Conservation (phyloP, 331 rosid genomes). For the Acacia concinna region DNA sequence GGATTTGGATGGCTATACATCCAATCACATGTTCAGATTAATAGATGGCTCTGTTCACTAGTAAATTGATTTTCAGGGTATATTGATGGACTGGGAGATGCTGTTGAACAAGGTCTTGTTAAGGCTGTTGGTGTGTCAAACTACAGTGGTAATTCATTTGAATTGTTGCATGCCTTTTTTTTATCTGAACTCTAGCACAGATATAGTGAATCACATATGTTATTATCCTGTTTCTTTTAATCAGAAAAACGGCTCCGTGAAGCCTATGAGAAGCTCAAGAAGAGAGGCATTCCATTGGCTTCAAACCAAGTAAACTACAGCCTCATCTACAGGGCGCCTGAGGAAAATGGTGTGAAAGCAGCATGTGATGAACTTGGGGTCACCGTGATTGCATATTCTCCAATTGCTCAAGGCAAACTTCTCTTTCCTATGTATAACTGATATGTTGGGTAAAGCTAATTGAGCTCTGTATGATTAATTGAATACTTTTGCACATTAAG, state of each 20-base stretch:
- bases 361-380: conserved; percentile 92
- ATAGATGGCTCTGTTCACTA: conserved; percentile 32
- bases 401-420: conserved; percentile 83
- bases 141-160: conserved; percentile 59
- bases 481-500: neutral
- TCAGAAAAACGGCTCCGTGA: conserved; percentile 76
- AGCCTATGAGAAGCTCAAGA: conserved; percentile 65
- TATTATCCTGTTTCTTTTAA: conserved; percentile 2
- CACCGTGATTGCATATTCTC: conserved; percentile 88
- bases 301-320: conserved; percentile 96
- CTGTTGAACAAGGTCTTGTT: conserved; percentile 96
- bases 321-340: conserved; percentile 82
- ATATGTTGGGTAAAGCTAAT: neutral
- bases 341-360: conserved; percentile 83
- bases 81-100: conserved; percentile 94
- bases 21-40: conserved; percentile 24
- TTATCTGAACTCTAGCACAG: neutral
- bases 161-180: neutral
- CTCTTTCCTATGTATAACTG: conserved; percentile 9
- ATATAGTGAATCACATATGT: neutral
- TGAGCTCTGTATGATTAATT: neutral
- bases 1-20: conserved; percentile 23
- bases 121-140: conserved; percentile 98
- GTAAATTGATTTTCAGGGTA: conserved; percentile 61
- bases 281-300: conserved; percentile 88